Evolutionary conservation across 1,139 yeast genomes (phyloP), one percentile per base, ranked within the genome.

Genomic region (Suhomyces terraborum): DNA sequence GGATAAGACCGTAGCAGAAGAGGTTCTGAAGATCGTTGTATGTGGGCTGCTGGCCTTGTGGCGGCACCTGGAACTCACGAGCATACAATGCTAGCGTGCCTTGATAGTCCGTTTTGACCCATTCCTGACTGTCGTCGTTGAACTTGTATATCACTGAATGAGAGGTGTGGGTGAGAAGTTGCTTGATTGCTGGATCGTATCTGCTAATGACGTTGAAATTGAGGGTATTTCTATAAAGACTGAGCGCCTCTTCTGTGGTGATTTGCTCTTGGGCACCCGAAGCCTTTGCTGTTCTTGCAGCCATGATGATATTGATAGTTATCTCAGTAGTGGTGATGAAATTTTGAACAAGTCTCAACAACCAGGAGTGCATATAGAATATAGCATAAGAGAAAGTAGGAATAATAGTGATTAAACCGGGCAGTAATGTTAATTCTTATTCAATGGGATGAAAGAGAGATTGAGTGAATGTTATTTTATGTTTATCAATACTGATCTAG

Each of bases 51-150:
- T 38, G 39, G 5, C 40, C 42, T 2, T 23, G 25, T 6, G 36
- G 22, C 3, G 67, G 71, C 3, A 63, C 59, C 42, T 54, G 62
- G 55, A 66, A 69, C 45, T 79, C 79, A 45, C 96, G 69, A 16
- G 87, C 77, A 59, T 91, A 91, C 20, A 91, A 73, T 3, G 93
- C 88, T 41, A 89, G 58, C 0, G 93, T 82, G 4, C 98, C 97
- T 56, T 84, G 91, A 54, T 71, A 84, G 41, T 87, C 89, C 19
- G 82, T 66, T 55, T 88, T 88, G 38, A 77, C 77, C 96, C 98
- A 91, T 55, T 85, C 89, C 46, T 81, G 84, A 14, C 66, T 64
- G 8, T 69, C 77, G 26, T 77, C 73, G 52, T 82, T 81, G 67
- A 79, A 80, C 56, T 81, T 78, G 65, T 88, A 88, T n/a, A 86